Base-by-base conservation (phyloP, 495 filamentous ascomycete genomes). In the Tuber umbilicatum region DNA sequence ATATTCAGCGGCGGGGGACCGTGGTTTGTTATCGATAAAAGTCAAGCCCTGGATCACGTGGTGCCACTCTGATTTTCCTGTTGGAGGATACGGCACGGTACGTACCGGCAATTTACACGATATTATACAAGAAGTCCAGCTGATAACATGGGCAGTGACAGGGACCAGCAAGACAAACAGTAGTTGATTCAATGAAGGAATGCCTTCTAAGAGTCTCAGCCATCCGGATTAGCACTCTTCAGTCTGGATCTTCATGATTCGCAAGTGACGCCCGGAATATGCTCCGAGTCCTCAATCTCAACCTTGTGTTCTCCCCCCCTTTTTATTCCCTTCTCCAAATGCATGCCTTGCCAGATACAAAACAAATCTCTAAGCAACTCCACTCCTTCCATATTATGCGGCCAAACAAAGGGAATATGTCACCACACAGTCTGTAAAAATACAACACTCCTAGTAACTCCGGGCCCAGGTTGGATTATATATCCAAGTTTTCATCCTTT, bases 11-110 rank as follows among this genome's bases (percentile, higher is more conserved):
- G 23, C 23, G 47, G 47, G n/a, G 47, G 47, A 7, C 47, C 2
- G 10, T 60, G n/a, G n/a, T 60, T 60, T n/a, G 50, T 55, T 60
- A 60, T 60, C 50, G 55, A 60, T 60, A 60, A 60, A 60, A 31
- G 55, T 31, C 27, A 31, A 60, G 10, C 10, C 55, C 55, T 60
- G 2, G 55, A 31, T 60, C 55, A 60, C 55, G 55, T 60, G 55
- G 31, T 10, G 50, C 1, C 3, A 60, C 47, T 50, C 10, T 2
- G n/a, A n/a, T n/a, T n/a, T 27, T 27, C 47, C 23, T 12, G 23
- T 23, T 23, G 9, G 23, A n/a, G 23, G 6, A 27, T 27, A 27
- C 47, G 23, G 27, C 23, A 55, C 23, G 9, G 47, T 27, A 55
- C 39, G 47, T 27, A 55, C 39, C 39, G 5, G 39, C 39, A 2